Conservation (phyloP, 202 grass and related monocot genomes). For the Saccharum hybrid region DNA sequence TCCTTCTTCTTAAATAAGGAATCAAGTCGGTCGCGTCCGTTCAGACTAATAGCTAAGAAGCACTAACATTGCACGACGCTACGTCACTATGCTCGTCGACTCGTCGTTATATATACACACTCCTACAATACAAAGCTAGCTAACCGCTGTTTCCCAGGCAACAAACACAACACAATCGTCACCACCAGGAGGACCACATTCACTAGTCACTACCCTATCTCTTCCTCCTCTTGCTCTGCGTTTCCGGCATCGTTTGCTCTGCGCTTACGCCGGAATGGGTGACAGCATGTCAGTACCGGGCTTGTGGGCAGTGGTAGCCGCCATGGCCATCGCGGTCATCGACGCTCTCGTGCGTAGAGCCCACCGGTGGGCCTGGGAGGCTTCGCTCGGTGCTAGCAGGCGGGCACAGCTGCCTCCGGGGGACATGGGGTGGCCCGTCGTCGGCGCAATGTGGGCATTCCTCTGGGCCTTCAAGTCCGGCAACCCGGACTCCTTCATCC, state of each 20-base stretch:
- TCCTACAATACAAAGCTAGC: no score
- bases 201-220: not conserved
- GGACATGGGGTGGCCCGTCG: slow-evolving; percentile 78
- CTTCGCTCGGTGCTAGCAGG: slow-evolving; percentile 22
- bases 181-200: not conserved
- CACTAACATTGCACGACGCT: no score
- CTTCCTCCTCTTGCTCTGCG: no score
- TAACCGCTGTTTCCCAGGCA: not conserved
- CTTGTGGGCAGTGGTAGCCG: not conserved
- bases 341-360: not conserved
- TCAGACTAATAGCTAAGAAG: no score
- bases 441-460: slow-evolving; percentile 83
- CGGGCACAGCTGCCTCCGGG: slow-evolving; percentile 67
- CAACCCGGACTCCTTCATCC: slow-evolving; percentile 69
- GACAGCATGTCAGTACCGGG: not conserved
- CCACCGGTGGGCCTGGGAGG: not conserved
- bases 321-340: not conserved
- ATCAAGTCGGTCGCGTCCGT: no score
- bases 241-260: no score
- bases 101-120: no score
- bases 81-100: no score
- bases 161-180: not conserved
- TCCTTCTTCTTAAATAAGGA: no score
- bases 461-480: slow-evolving; percentile 80
- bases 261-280: no score